A percentile compares a stretch with the other conserved stretches of the same genome.
Conservation (phyloP, 2,329 filamentous ascomycete species). For the Macrophomina phaseolina region DNA sequence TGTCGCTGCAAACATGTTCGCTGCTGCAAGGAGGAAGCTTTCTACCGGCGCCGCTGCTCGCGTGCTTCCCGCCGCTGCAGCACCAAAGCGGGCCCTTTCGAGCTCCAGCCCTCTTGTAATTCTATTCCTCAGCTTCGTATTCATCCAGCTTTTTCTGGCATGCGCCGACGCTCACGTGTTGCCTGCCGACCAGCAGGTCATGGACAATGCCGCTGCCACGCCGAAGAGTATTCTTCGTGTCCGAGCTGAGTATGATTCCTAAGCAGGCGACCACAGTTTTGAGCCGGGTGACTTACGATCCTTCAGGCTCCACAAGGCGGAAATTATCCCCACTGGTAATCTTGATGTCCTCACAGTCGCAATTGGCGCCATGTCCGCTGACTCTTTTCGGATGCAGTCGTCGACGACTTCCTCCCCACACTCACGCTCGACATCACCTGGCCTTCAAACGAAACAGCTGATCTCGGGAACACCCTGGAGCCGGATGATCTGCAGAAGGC, state of each 20-base stretch:
- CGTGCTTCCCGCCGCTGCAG: background rate
- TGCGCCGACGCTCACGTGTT: conserved; percentile 29
- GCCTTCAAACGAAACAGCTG: conserved; percentile 51
- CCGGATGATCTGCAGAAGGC: conserved; percentile 48
- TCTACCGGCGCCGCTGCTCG: background rate
- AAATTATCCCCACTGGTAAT: conserved; percentile 49
- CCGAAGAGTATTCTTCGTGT: conserved; percentile 35
- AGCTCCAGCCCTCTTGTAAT: background rate
- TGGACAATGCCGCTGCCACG: conserved; percentile 29
- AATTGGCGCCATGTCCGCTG: background rate
- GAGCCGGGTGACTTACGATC: background rate
- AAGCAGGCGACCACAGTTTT: background rate
- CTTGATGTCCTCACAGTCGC: background rate
- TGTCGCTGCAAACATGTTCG: background rate
- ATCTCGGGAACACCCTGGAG: conserved; percentile 58
- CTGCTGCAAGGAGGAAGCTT: background rate
- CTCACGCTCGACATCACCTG: conserved; percentile 58
- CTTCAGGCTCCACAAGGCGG: conserved; percentile 44
- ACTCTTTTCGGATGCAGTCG: conserved; percentile 48
- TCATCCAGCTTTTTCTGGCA: conserved; percentile 33
- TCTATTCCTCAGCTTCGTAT: conserved; percentile 23
- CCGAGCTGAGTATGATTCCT: conserved; percentile 36
- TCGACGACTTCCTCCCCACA: conserved; percentile 64
- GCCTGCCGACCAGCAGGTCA: conserved; percentile 39
- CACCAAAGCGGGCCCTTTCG: background rate